A percentile compares a stretch with the other conserved stretches of the same genome.
Conservation (phyloP, 1,284 basidiomycete genomes). For the Boletus sp. region DNA sequence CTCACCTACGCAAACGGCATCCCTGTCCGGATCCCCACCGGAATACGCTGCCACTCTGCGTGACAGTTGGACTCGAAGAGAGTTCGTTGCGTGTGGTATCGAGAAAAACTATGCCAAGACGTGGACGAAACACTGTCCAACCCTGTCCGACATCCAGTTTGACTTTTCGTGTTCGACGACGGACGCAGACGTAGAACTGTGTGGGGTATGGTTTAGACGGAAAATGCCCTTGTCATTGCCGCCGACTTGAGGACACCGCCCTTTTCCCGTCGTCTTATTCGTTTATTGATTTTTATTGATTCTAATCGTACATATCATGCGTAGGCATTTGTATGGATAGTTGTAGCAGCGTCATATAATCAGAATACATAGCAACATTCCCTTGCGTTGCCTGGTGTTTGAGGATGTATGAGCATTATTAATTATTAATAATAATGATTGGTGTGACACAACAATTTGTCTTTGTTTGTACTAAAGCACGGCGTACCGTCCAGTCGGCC, state of each 20-base stretch:
- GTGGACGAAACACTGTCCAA: slow-evolving; percentile 29
- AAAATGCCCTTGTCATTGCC: slow-evolving; percentile 11
- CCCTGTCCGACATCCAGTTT: slow-evolving; percentile 27
- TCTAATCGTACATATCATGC: not conserved
- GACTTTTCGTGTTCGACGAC: slow-evolving; percentile 28
- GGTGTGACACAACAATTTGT: no score
- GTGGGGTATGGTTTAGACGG: slow-evolving; percentile 31
- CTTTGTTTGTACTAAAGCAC: not conserved
- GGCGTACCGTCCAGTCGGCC: not conserved
- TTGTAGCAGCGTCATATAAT: slow-evolving; percentile 4
- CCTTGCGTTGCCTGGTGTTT: no score
- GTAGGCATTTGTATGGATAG: slow-evolving; percentile 10
- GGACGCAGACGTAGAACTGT: slow-evolving; percentile 29
- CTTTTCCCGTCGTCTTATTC: not conserved
- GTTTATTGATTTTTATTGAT: slow-evolving; percentile 1
- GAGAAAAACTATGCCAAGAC: slow-evolving; percentile 27
- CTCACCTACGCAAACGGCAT: slow-evolving; percentile 5
- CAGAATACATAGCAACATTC: no score
- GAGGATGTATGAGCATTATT: no score
- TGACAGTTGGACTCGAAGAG: slow-evolving; percentile 12
- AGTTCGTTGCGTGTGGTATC: slow-evolving; percentile 27
- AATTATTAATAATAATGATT: no score
- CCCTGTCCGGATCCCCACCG: not conserved
- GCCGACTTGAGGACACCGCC: not conserved
- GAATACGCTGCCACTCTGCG: not conserved